These are phyloP conservation scores for Begonia masoniana DNA, from an alignment of 306 rosid species.

Conservation along the genomic window DNA sequence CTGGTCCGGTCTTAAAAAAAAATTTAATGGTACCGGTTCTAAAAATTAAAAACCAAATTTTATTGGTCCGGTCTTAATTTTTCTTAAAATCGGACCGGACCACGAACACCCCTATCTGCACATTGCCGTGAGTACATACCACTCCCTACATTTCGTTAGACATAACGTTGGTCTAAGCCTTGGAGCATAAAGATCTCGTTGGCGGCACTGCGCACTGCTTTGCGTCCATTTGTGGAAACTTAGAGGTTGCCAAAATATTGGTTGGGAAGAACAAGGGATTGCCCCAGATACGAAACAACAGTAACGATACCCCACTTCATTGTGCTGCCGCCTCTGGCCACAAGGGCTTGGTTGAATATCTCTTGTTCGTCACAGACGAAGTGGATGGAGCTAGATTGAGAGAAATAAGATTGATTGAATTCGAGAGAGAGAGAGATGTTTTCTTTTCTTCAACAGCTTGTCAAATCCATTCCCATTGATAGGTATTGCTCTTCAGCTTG, in stretches of 20 bases:
- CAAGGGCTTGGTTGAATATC: no score
- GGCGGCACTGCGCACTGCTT: neutral
- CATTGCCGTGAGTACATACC: neutral
- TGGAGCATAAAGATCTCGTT: neutral
- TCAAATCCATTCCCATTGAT: neutral
- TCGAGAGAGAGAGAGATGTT: neutral
- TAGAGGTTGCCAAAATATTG: neutral
- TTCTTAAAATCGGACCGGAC: neutral
- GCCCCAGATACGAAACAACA: neutral
- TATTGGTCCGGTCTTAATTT: no score
- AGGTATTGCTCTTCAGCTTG: conserved; percentile 3
- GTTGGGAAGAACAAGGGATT: neutral
- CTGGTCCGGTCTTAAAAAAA: no score
- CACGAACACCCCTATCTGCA: neutral
- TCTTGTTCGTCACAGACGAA: neutral
- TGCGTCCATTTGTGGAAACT: neutral
- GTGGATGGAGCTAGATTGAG: no score
- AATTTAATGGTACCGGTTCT: no score
- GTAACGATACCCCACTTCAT: conserved; percentile 4
- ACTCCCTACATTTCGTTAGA: neutral
- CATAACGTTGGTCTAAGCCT: neutral
- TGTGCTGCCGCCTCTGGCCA: conserved; percentile 3
- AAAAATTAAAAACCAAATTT: no score
- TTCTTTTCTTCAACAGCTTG: neutral
- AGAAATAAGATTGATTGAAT: no score